Conservation (phyloP, 1,284 basidiomycete species). For the Leccinum fallax region DNA sequence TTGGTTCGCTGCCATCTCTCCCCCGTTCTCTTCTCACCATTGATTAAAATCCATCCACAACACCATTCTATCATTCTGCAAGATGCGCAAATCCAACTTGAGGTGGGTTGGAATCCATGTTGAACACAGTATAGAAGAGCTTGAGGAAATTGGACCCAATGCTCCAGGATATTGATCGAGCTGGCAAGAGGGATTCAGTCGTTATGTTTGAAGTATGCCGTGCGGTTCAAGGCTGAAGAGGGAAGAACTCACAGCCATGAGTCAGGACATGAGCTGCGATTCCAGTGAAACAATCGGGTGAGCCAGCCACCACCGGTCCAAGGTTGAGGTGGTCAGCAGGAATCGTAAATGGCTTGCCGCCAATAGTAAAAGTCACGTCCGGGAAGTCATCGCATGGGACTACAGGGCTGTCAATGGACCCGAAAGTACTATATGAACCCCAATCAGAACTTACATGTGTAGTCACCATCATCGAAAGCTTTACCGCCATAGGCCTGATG, state of each 20-base stretch:
- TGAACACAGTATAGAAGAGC: neutral
- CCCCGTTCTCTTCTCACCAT: no score
- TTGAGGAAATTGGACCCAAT: neutral
- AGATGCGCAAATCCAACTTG: neutral
- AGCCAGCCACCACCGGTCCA: neutral
- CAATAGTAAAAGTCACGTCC: neutral
- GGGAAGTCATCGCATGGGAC: neutral
- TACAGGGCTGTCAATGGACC: neutral
- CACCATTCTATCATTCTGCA: no score
- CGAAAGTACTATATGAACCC: neutral
- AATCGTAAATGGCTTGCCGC: neutral
- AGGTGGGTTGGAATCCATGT: neutral
- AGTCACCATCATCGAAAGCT: neutral
- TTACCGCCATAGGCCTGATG: neutral
- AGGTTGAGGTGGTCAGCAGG: accelerated
- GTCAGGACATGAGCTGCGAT: neutral
- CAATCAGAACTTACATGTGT: neutral
- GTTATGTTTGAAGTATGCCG: neutral
- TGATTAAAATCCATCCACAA: no score
- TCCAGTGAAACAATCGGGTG: neutral
- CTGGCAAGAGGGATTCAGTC: neutral
- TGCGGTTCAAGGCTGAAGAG: neutral
- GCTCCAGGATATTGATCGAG: neutral
- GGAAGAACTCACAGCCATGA: neutral
- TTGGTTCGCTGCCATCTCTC: no score